Base-by-base conservation (phyloP, 2,329 filamentous ascomycete species). In the Neofusicoccum umdonicola region DNA sequence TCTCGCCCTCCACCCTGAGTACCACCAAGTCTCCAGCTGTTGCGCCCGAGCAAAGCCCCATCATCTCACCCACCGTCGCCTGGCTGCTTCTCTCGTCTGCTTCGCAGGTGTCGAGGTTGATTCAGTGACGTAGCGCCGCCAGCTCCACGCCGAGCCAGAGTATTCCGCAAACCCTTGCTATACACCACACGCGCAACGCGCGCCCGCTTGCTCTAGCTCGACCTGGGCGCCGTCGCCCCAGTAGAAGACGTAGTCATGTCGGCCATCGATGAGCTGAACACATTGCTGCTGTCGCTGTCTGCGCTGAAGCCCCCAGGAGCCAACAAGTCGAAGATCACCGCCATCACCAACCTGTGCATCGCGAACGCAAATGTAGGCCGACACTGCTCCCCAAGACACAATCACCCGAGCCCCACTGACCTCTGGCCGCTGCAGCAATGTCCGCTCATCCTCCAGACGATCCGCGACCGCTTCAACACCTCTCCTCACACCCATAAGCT, bases 381-480 rank as follows among this genome's bases (percentile, higher is more conserved):
- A 42, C 48, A 63, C 41, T 19, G 61, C 61, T 63, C 27, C 48
- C 50, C 41, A 17, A 87, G 74, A 96, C 96, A 77, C 89, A 96
- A 72, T 90, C 96, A 90, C 93, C 96, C 31, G 50, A 45, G 7
- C 27, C 45, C 35, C 15, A 60, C 63, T 63, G 34, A 63, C 45
- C 54, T 64, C 37, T 60, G 13, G 27, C 41, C 44, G 57, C 66
- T 72, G 74, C 82, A 97, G 95, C 94, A 91, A 80, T 94, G 98
- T 82, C 95, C 92, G 63, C 88, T 93, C 72, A 88, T 99, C 75
- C 92, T 98, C 72, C 93, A 97, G 79, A 97, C 96, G 79, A 90
- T 99, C 74, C 97, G 91, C 81, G 96, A 93, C 70, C 93, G 97
- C 76, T 96, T 98, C 85, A 97, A 96, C 81, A 96, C 95, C 80